A percentile compares a stretch with the other conserved stretches of the same genome.
phyloP scores from a whole-genome alignment of 768 basidiomycete species.

The Lactarius psammicola region DNA sequence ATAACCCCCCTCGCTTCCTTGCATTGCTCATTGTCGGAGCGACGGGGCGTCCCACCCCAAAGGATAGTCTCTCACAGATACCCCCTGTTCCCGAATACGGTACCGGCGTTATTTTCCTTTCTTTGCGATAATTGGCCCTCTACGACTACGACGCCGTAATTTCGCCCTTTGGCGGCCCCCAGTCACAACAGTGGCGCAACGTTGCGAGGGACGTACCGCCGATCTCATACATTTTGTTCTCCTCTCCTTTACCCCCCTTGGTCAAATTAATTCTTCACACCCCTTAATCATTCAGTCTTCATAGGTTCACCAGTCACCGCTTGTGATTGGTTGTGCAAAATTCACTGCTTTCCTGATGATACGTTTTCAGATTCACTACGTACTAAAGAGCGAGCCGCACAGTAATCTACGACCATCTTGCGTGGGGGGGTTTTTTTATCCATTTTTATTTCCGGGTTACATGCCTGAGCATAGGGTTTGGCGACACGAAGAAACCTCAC shows the following conservation, averaged over 20 bases:
- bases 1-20: background rate
- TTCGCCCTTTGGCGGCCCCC: conserved; percentile 3
- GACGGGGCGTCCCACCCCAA: background rate
- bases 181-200: conserved; percentile 10
- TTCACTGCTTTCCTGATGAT: background rate
- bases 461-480: too few species aligned
- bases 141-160: conserved; percentile 4
- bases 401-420: background rate
- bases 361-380: background rate
- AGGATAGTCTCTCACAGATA: background rate
- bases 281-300: background rate
- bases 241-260: background rate
- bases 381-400: background rate
- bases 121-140: conserved; percentile 10
- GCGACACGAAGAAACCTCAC: too few species aligned
- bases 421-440: too few species aligned
- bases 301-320: background rate
- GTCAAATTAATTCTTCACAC: conserved; percentile 5
- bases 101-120: conserved; percentile 8
- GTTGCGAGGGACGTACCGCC: background rate
- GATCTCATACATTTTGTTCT: background rate
- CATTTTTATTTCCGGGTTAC: too few species aligned
- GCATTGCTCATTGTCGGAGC: background rate
- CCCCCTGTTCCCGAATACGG: background rate
- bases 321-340: background rate